Evolutionary conservation across 148 eudicot species (phyloP).

Genomic region (Gaultheria prostrata): DNA sequence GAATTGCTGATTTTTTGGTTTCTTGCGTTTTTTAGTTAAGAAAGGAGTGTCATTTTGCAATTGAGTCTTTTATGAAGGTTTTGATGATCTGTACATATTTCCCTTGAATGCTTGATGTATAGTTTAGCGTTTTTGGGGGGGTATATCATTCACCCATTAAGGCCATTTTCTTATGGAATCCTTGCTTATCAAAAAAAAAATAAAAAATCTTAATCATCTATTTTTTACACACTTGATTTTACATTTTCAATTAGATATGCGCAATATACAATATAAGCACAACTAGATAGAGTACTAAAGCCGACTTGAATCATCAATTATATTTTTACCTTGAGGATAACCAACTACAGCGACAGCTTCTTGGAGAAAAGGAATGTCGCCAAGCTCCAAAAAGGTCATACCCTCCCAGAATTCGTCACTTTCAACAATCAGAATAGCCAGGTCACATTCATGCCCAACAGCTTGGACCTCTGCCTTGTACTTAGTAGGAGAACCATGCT

Average conservation of each 20-base stretch:
- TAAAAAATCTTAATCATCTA: neutral
- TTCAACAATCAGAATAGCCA: constrained; percentile 78
- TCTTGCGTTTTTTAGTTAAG: neutral
- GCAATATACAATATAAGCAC: neutral
- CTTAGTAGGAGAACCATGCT: constrained; percentile 92
- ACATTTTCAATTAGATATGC: neutral
- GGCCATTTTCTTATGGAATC: neutral
- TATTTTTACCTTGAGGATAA: constrained; percentile 82
- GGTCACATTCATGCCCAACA: constrained; percentile 96
- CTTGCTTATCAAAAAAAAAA: neutral
- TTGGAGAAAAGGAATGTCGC: constrained; percentile 85
- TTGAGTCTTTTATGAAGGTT: neutral
- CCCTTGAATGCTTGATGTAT: neutral
- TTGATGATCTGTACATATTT: neutral
- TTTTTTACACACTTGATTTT: neutral
- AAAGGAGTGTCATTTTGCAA: neutral
- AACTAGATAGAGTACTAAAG: neutral
- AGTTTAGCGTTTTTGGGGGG: too few relatives aligned
- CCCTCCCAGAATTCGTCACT: constrained; percentile 97
- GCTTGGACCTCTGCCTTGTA: constrained; percentile 89
- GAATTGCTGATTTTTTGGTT: neutral
- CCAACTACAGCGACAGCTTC: constrained; percentile 98
- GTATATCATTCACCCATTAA: neutral
- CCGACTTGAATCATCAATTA: neutral
- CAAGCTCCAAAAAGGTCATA: constrained; percentile 73